A percentile compares a stretch with the other conserved stretches of the same genome.
phyloP scores from a whole-genome alignment of 2,329 filamentous ascomycete species.

The Sarocladiaceae sp. region DNA sequence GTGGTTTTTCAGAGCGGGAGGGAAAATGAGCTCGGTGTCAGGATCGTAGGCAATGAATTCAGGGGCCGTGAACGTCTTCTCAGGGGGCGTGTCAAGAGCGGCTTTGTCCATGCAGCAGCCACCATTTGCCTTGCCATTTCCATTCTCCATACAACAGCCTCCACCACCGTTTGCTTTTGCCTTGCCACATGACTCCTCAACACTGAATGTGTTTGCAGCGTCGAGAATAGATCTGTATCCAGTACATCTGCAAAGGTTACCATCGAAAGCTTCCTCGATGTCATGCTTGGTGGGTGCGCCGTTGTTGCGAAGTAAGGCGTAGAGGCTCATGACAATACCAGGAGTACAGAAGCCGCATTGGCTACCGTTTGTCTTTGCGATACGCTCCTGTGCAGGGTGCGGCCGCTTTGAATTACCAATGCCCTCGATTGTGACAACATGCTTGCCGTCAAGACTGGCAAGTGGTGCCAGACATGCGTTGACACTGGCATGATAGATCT shows the following conservation, averaged over 20 bases:
- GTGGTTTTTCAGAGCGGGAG: slow-evolving; percentile 77
- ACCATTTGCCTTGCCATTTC: slow-evolving; percentile 24
- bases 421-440: slow-evolving; percentile 96
- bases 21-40: slow-evolving; percentile 93
- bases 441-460: slow-evolving; percentile 91
- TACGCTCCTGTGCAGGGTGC: slow-evolving; percentile 85
- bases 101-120: slow-evolving; percentile 67
- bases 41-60: slow-evolving; percentile 93
- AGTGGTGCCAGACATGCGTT: slow-evolving; percentile 94
- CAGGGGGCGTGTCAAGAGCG: slow-evolving; percentile 43
- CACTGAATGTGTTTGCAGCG: slow-evolving; percentile 84
- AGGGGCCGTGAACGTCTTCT: slow-evolving; percentile 74
- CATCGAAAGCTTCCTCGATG: slow-evolving; percentile 94
- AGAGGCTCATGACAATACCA: slow-evolving; percentile 96
- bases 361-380: slow-evolving; percentile 87
- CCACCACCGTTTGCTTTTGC: slow-evolving; percentile 38
- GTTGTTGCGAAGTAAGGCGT: slow-evolving; percentile 86
- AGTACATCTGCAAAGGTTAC: slow-evolving; percentile 92
- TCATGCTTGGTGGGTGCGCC: slow-evolving; percentile 72
- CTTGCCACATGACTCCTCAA: slow-evolving; percentile 46
- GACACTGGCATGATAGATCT: slow-evolving; percentile 93
- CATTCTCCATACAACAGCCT: slow-evolving; percentile 69
- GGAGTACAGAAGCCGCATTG: slow-evolving; percentile 96
- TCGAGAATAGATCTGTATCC: slow-evolving; percentile 93
- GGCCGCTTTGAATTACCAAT: slow-evolving; percentile 85